phyloP scores from a whole-genome alignment of 768 basidiomycete genomes.

The Pisolithus marmoratus region DNA sequence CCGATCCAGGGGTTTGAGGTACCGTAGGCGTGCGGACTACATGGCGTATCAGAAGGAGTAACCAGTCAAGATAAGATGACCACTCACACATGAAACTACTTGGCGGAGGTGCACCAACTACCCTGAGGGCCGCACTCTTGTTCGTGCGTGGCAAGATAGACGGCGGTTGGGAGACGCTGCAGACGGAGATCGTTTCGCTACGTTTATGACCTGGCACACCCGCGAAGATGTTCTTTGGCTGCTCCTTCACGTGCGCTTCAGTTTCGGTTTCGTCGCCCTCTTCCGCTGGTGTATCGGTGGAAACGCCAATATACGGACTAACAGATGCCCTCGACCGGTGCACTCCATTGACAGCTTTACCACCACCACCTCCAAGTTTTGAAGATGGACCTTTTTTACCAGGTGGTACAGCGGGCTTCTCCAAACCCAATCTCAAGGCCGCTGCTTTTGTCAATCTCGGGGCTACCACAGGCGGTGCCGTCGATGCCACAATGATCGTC shows the following conservation, averaged over 20 bases:
- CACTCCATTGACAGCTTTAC: constrained; percentile 7
- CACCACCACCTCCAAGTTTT: constrained; percentile 7
- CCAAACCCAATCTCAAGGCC: constrained; percentile 56
- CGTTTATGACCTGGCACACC: constrained; percentile 85
- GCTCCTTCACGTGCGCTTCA: constrained; percentile 9
- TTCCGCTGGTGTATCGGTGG: constrained; percentile 11
- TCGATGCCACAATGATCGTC: constrained; percentile 68
- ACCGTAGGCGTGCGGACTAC: constrained; percentile 44
- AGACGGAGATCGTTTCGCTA: constrained; percentile 66
- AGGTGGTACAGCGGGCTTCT: constrained; percentile 33
- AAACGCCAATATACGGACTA: constrained; percentile 11
- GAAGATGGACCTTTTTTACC: constrained; percentile 34
- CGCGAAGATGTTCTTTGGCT: constrained; percentile 52
- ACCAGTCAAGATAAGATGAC: too few species aligned
- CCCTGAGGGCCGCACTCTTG: constrained; percentile 38
- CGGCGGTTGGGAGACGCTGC: constrained; percentile 39
- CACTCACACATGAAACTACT: constrained; percentile 70
- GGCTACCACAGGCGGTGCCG: constrained; percentile 62
- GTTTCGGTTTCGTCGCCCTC: constrained; percentile 25
- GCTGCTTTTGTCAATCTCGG: constrained; percentile 78
- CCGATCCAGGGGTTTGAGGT: constrained; percentile 36
- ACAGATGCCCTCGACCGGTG: constrained; percentile 7
- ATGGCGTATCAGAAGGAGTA: constrained; percentile 1
- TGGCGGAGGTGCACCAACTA: constrained; percentile 47
- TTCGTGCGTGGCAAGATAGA: constrained; percentile 40